phyloP scores from a whole-genome alignment of 176 grass and related monocot genomes.

The Oryza officinalis region DNA sequence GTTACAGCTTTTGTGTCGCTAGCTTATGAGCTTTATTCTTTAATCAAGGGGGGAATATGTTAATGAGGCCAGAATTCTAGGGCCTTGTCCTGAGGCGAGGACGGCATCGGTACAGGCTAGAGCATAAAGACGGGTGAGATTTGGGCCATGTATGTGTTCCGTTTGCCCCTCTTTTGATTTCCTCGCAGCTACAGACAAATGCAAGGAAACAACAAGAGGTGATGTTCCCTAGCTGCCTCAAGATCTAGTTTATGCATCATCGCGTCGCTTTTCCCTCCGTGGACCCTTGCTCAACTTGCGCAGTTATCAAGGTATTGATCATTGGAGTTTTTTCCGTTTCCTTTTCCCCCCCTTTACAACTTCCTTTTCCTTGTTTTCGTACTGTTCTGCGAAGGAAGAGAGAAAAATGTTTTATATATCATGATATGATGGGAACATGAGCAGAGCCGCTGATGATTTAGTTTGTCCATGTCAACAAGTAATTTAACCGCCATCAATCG shows the following conservation, averaged over 20 bases:
- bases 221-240: conserved; percentile 43
- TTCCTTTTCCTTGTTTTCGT: conserved; percentile 33
- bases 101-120: background rate
- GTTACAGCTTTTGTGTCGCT: conserved; percentile 34
- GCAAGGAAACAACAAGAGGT: conserved; percentile 36
- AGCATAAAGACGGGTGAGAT: conserved; percentile 35
- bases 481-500: background rate
- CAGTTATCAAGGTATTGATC: conserved; percentile 42
- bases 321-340: background rate
- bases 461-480: background rate
- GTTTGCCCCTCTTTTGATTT: conserved; percentile 11
- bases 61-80: conserved; percentile 35
- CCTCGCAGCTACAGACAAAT: conserved; percentile 50
- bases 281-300: conserved; percentile 32
- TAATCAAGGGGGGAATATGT: background rate
- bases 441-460: background rate
- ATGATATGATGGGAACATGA: background rate
- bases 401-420: background rate
- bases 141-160: conserved; percentile 45
- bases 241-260: conserved; percentile 48
- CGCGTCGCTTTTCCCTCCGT: background rate
- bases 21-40: conserved; percentile 25
- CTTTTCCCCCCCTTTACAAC: background rate
- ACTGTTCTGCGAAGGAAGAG: background rate
- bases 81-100: conserved; percentile 49